Evolutionary conservation across 352 stramenopile genomes (phyloP).

Genomic region (Pythium vanterpoolii): DNA sequence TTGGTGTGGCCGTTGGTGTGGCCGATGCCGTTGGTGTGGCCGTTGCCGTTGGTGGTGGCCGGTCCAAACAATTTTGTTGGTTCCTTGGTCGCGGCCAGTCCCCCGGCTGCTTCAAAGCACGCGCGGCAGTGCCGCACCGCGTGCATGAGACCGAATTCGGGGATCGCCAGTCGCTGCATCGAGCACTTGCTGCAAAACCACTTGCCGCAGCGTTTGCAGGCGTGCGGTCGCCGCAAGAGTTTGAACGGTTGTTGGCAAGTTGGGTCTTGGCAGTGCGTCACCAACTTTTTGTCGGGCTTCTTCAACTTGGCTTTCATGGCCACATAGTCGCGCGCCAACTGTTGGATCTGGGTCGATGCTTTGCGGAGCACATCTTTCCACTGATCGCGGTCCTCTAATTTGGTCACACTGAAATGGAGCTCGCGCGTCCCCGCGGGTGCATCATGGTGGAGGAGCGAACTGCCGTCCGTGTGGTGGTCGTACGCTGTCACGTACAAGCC

Average conservation of each 20-base stretch:
- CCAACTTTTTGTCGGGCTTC: constrained; percentile 81
- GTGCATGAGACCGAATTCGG: constrained; percentile 70
- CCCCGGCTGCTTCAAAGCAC: constrained; percentile 74
- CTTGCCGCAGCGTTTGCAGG: constrained; percentile 82
- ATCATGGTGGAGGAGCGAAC: constrained; percentile 31
- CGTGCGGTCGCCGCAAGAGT: constrained; percentile 76
- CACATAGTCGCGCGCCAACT: constrained; percentile 66
- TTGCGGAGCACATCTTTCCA: constrained; percentile 72
- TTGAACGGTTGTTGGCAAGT: constrained; percentile 75
- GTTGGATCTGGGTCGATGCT: constrained; percentile 57
- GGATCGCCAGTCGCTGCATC: constrained; percentile 74
- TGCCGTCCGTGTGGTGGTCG: constrained; percentile 51
- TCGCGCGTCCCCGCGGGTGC: constrained; percentile 52
- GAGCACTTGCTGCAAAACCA: constrained; percentile 86
- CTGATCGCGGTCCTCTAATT: constrained; percentile 78
- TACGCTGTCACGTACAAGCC: constrained; percentile 80
- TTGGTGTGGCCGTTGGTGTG: neutral
- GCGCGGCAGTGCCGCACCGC: constrained; percentile 74
- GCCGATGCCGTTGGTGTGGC: neutral
- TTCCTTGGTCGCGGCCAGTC: constrained; percentile 57
- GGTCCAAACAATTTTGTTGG: constrained; percentile 63
- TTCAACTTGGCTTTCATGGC: constrained; percentile 63
- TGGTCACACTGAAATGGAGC: constrained; percentile 83
- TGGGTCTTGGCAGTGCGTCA: constrained; percentile 73
- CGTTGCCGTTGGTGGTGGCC: neutral